These are phyloP conservation scores for Juglanconis oblonga DNA, from an alignment of 2,329 filamentous ascomycete species.

Conservation along the genomic window DNA sequence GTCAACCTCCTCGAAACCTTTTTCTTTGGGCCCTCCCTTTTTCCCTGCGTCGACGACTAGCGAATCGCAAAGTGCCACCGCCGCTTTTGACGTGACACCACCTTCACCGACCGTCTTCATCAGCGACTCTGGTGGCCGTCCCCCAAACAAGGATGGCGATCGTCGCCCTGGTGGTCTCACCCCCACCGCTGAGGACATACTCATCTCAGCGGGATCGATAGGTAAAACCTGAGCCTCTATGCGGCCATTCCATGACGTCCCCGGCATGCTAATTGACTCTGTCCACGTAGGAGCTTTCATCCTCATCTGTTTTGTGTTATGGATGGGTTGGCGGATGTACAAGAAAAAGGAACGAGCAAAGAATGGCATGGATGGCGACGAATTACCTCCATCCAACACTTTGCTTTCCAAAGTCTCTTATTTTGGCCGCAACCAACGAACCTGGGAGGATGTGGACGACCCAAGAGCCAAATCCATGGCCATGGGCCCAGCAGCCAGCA, in stretches of 20 bases:
- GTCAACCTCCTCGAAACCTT: neutral
- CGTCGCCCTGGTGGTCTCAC: slow-evolving; percentile 18
- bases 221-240: slow-evolving; percentile 20
- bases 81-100: slow-evolving; percentile 8
- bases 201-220: slow-evolving; percentile 34
- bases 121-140: slow-evolving; percentile 9
- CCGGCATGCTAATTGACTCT: neutral
- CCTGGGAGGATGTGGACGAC: slow-evolving; percentile 30
- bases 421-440: slow-evolving; percentile 23
- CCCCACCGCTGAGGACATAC: slow-evolving; percentile 26
- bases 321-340: slow-evolving; percentile 41
- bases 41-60: neutral
- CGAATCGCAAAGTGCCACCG: neutral
- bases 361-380: slow-evolving; percentile 12
- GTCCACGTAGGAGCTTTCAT: slow-evolving; percentile 39
- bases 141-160: neutral
- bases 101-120: slow-evolving; percentile 12
- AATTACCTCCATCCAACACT: slow-evolving; percentile 14
- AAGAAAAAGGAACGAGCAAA: slow-evolving; percentile 30
- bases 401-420: slow-evolving; percentile 34
- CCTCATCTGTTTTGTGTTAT: slow-evolving; percentile 40
- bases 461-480: slow-evolving; percentile 3
- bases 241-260: neutral
- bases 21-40: neutral
- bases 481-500: slow-evolving; percentile 3